A percentile compares a stretch with the other conserved stretches of the same genome.
Evolutionary conservation across 352 stramenopile species (phyloP).

Genomic region (Phytopythium vexans): DNA sequence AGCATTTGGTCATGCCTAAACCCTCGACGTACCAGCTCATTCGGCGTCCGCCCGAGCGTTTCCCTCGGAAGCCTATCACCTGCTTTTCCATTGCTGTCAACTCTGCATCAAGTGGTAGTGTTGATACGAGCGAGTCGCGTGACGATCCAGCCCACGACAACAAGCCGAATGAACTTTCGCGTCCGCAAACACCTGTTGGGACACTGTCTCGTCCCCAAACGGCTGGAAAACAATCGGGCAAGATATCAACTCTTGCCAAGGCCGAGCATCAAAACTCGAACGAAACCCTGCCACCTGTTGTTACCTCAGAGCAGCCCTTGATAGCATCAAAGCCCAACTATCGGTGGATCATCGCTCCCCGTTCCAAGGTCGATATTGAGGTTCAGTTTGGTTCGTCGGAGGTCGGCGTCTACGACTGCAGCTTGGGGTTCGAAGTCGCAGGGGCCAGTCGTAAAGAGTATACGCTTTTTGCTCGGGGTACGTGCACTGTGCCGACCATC

Average conservation of each 20-base stretch:
- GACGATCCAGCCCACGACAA: too few species aligned
- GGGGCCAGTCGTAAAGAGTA: constrained; percentile 76
- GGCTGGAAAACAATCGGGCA: constrained; percentile 10
- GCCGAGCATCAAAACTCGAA: too few species aligned
- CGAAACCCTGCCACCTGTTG: too few species aligned
- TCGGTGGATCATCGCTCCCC: constrained; percentile 81
- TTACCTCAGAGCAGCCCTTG: too few species aligned
- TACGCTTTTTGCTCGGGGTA: constrained; percentile 75
- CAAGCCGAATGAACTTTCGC: neutral
- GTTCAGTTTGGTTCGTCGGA: constrained; percentile 82
- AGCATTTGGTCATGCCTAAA: constrained; percentile 51
- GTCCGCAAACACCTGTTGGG: neutral
- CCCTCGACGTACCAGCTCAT: constrained; percentile 78
- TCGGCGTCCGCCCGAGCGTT: constrained; percentile 58
- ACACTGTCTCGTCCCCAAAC: constrained; percentile 16
- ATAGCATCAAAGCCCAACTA: neutral
- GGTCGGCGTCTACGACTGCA: constrained; percentile 79
- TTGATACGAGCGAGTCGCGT: too few species aligned
- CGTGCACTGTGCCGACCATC: constrained; percentile 88
- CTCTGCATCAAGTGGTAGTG: too few species aligned
- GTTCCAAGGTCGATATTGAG: constrained; percentile 49
- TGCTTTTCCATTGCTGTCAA: constrained; percentile 33
- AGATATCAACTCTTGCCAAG: neutral
- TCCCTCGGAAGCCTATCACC: constrained; percentile 49
- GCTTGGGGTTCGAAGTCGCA: constrained; percentile 90